phyloP scores from a whole-genome alignment of 805 yeast genomes.

The Myxozyma kluyveri region DNA sequence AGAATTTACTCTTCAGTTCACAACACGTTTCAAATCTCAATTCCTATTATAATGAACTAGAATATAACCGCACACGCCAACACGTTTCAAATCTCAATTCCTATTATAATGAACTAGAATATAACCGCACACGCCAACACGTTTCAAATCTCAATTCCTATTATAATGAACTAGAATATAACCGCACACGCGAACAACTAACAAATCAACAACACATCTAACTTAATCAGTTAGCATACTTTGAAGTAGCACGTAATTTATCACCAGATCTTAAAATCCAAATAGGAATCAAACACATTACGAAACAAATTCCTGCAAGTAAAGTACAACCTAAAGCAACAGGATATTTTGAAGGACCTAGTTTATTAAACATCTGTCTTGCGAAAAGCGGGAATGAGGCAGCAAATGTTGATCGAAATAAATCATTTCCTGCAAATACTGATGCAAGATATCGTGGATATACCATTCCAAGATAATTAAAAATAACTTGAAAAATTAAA shows the following conservation, averaged over 20 bases:
- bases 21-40: no score
- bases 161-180: no score
- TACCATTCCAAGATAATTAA: conserved; percentile 50
- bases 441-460: no score
- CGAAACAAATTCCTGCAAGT: conserved; percentile 47
- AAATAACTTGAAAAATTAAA: conserved; percentile 51
- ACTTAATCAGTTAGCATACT: conserved; percentile 8
- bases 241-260: not conserved
- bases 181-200: no score
- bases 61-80: no score
- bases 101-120: no score
- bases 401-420: conserved; percentile 32
- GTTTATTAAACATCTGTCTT: conserved; percentile 3
- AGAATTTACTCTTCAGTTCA: no score
- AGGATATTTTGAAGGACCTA: conserved; percentile 43
- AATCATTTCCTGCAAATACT: conserved; percentile 57
- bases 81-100: no score
- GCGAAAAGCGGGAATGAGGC: conserved; percentile 11
- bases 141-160: no score
- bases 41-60: no score
- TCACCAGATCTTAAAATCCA: not conserved
- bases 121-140: no score
- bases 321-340: conserved; percentile 58
- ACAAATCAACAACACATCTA: no score
- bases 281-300: conserved; percentile 33